Evolutionary conservation across 352 stramenopile genomes (phyloP).

Genomic region (Blastocystis sp.): DNA sequence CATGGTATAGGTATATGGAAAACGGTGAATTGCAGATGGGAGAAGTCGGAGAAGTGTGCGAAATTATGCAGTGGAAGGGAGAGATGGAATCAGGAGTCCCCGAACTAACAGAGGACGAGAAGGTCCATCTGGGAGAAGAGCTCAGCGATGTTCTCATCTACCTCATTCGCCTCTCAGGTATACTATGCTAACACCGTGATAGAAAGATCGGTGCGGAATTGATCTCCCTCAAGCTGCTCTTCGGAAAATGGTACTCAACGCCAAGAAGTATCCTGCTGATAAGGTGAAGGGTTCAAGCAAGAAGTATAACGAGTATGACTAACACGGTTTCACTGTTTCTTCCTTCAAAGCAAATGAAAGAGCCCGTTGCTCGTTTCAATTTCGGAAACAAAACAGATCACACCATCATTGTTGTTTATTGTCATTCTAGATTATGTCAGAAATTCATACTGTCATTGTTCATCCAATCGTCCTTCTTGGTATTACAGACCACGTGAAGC

Average conservation of each 20-base stretch:
- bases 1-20: conserved; percentile 63
- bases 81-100: conserved; percentile 63
- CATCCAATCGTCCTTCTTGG: conserved; percentile 48
- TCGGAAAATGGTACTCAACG: conserved; percentile 81
- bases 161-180: conserved; percentile 76
- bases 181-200: not conserved
- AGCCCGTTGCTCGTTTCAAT: too few species aligned
- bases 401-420: too few species aligned
- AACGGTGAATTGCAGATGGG: conserved; percentile 60
- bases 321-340: too few species aligned
- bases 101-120: conserved; percentile 70
- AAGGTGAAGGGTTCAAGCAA: conserved; percentile 56
- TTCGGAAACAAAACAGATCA: too few species aligned
- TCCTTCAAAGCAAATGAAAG: too few species aligned
- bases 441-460: conserved; percentile 56
- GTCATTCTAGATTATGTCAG: not conserved
- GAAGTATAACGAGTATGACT: conserved; percentile 60
- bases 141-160: conserved; percentile 92
- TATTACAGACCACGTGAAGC: conserved; percentile 49
- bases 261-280: conserved; percentile 70
- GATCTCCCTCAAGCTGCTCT: conserved; percentile 74
- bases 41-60: conserved; percentile 84
- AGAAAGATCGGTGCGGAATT: conserved; percentile 72
- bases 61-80: conserved; percentile 85
- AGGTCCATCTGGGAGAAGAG: conserved; percentile 82